Evolutionary conservation across 306 rosid species (phyloP), one percentile per base, ranked within the genome.

Genomic region (Vigna mungo): DNA sequence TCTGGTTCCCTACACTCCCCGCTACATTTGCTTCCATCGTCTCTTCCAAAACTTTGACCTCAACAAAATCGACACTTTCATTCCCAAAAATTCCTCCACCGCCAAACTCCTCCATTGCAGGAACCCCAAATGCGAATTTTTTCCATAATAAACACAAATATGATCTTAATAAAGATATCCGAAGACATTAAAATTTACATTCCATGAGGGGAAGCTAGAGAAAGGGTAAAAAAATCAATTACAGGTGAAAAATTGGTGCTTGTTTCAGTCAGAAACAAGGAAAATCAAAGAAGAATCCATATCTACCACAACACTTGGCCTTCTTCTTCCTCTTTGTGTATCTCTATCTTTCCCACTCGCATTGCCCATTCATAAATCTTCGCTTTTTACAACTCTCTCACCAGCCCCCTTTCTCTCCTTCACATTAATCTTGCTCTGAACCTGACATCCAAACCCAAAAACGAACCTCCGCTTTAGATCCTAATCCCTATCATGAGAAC

Each of bases 171-270:
- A 51, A 71, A 80, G 77, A 72, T 82, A 85, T 78, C 90, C 89
- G 76, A 60, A 65, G 20, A 74, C 60, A 77, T 67, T 81, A 74
- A 88, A 88, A 86, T 88, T 77, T 90, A 89, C 94, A 87, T 72
- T 76, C 84, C 84, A 77, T 51, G 20, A 62, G 82, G 71, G 61
- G 87, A 78, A 79, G 77, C 16, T 47, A 66, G 80, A 73, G 62
- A 62, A 71, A 9, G 65, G 68, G 69, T 10, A 14, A 62, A 55
- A 60, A 64, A 84, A 78, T 86, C 89, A 87, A 88, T 87, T 86
- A 84, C 90, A 77, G 30, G 82, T 75, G 86, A 75, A 83, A 85
- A 89, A 83, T 69, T 81, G 84, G 77, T 69, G 91, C 92, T 75
- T 87, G 95, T 76, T 85, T 81, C 55, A 39, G 39, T 51, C 76